Evolutionary conservation across 2,329 filamentous ascomycete genomes (phyloP).

Genomic region (Rugonectria rugulosa): DNA sequence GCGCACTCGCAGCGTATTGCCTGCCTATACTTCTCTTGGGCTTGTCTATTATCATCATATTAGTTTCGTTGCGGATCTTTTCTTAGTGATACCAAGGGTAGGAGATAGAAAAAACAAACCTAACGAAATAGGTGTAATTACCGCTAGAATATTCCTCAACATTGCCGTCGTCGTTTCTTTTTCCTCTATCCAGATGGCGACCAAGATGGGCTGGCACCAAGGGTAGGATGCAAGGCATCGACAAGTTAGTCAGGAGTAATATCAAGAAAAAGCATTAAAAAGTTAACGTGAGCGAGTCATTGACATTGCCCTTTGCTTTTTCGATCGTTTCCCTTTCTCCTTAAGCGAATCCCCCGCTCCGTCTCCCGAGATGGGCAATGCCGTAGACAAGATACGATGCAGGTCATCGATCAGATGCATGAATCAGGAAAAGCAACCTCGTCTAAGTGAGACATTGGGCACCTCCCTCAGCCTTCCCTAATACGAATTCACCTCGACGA

Average conservation of each 20-base stretch:
- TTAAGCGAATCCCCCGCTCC: no score
- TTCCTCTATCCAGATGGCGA: constrained; percentile 5
- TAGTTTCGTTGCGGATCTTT: background rate
- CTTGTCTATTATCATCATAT: background rate
- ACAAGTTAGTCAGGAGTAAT: background rate
- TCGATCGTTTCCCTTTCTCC: background rate
- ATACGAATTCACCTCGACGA: background rate
- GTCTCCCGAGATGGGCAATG: no score
- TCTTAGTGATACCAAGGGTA: background rate
- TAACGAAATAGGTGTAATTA: no score
- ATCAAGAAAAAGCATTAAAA: constrained; percentile 1
- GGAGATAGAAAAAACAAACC: background rate
- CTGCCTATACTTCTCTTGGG: background rate
- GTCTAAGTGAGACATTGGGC: background rate
- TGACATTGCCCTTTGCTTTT: background rate
- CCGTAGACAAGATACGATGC: background rate
- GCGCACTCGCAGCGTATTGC: no score
- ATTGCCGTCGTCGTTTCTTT: background rate
- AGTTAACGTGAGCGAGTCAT: background rate
- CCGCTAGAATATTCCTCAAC: no score
- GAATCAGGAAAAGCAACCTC: background rate
- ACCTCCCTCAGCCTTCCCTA: background rate
- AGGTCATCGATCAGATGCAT: constrained; percentile 10
- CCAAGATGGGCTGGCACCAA: background rate
- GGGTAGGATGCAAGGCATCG: background rate